Conservation (phyloP, 768 basidiomycete species). For the Hysterangium stoloniferum region DNA sequence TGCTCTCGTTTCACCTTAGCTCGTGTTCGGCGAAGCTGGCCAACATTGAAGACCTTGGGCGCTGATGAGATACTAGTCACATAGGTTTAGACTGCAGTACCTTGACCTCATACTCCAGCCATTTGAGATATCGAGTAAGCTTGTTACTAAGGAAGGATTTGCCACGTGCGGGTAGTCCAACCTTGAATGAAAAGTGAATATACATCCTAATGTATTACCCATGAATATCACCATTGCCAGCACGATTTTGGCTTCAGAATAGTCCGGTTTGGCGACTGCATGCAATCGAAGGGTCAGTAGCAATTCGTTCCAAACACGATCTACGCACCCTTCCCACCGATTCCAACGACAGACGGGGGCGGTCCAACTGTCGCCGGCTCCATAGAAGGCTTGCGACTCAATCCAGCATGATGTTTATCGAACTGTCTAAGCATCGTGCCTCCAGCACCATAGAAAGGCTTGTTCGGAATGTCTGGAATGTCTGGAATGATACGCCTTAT, state of each 20-base stretch:
- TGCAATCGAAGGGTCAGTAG: neutral
- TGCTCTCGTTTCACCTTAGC: constrained; percentile 74
- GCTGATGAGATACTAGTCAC: neutral
- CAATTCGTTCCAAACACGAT: neutral
- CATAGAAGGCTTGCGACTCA: constrained; percentile 37
- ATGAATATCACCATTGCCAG: constrained; percentile 73
- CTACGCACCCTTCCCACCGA: constrained; percentile 73
- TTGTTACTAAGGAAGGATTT: constrained; percentile 99
- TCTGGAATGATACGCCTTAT: neutral
- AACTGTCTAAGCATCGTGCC: constrained; percentile 54
- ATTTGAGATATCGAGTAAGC: constrained; percentile 93
- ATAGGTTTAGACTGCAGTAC: constrained; percentile 27
- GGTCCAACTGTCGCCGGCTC: constrained; percentile 73
- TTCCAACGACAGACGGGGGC: constrained; percentile 78
- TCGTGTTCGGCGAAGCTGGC: constrained; percentile 82
- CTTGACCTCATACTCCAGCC: constrained; percentile 97
- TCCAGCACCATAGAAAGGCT: constrained; percentile 9
- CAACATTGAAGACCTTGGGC: constrained; percentile 91
- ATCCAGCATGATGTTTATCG: constrained; percentile 55
- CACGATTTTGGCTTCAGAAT: constrained; percentile 97
- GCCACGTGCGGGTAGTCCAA: constrained; percentile 94
- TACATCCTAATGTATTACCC: neutral
- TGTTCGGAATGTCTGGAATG: neutral
- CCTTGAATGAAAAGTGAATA: constrained; percentile 28
- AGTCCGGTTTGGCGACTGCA: constrained; percentile 91